A percentile compares a stretch with the other conserved stretches of the same genome.
Conservation (phyloP, 179 eudicot species). For the Spinacia oleracea region DNA sequence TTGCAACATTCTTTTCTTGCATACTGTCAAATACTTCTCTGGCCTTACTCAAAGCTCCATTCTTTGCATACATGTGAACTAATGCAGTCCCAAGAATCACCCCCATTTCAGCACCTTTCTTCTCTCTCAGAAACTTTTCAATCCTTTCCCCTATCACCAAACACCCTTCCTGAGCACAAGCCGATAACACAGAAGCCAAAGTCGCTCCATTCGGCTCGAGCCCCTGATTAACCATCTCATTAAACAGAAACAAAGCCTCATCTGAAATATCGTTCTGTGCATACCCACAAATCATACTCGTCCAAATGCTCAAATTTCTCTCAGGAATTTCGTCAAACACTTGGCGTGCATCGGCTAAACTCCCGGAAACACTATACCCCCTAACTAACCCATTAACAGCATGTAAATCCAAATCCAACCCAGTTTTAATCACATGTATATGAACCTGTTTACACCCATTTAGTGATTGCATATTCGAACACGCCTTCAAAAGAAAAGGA, state of each 20-base stretch:
- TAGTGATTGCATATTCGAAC: conserved; percentile 34
- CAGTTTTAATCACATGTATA: conserved; percentile 44
- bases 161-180: conserved; percentile 69
- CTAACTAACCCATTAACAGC: conserved; percentile 63
- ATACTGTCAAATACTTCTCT: conserved; percentile 45
- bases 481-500: conserved; percentile 64
- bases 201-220: conserved; percentile 65
- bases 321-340: conserved; percentile 59
- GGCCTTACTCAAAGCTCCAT: conserved; percentile 59
- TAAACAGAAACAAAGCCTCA: conserved; percentile 59
- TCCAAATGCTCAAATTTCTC: conserved; percentile 72
- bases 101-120: conserved; percentile 40
- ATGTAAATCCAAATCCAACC: conserved; percentile 54
- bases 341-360: conserved; percentile 42
- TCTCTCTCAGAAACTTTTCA: conserved; percentile 45
- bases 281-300: conserved; percentile 75
- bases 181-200: conserved; percentile 68
- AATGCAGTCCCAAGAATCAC: conserved; percentile 80
- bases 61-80: conserved; percentile 72
- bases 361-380: conserved; percentile 41
- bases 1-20: conserved; percentile 54
- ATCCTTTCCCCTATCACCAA: conserved; percentile 60
- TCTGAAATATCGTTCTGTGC: conserved; percentile 48
- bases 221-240: conserved; percentile 50
- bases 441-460: conserved; percentile 53